These are phyloP conservation scores for Phytophthora sp. DNA, from an alignment of 352 stramenopile genomes.

Conservation along the genomic window DNA sequence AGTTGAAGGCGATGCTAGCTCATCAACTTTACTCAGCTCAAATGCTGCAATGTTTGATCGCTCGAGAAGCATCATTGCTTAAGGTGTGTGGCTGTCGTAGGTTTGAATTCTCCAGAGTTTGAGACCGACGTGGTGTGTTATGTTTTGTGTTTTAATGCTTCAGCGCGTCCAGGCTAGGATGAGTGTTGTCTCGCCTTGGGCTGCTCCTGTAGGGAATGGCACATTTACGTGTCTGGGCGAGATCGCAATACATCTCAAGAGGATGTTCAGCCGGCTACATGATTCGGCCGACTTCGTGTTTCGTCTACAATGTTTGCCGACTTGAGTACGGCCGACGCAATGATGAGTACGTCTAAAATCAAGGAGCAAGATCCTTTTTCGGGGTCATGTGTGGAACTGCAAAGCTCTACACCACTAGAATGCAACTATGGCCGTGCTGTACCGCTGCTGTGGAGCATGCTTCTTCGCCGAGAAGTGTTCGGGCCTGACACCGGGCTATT, in stretches of 20 bases:
- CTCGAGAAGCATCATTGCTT: slow-evolving; percentile 4
- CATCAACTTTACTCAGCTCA: slow-evolving; percentile 11
- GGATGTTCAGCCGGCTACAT: not conserved
- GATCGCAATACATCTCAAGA: slow-evolving; percentile 8
- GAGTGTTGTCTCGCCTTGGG: not conserved
- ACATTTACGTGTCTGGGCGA: not conserved
- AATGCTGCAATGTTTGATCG: not conserved
- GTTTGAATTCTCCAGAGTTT: no score
- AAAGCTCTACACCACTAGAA: slow-evolving; percentile 12
- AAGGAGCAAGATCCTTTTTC: slow-evolving; percentile 11
- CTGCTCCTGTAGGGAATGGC: not conserved
- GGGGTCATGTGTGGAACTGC: slow-evolving; percentile 15
- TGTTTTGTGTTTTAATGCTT: not conserved
- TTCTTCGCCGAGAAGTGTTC: slow-evolving; percentile 15
- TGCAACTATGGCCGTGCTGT: not conserved
- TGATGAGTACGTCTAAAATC: not conserved
- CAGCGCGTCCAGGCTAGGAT: slow-evolving; percentile 5
- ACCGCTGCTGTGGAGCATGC: slow-evolving; percentile 19
- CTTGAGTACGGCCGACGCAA: not conserved
- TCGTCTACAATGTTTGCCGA: slow-evolving; percentile 5
- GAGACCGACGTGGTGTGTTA: no score
- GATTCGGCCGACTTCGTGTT: slow-evolving; percentile 5
- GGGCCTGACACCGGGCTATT: not conserved
- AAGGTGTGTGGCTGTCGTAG: not conserved
- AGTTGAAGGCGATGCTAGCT: slow-evolving; percentile 6